Evolutionary conservation across 768 basidiomycete genomes (phyloP), one percentile per base, ranked within the genome.

Genomic region (Amanita pallidorosea): DNA sequence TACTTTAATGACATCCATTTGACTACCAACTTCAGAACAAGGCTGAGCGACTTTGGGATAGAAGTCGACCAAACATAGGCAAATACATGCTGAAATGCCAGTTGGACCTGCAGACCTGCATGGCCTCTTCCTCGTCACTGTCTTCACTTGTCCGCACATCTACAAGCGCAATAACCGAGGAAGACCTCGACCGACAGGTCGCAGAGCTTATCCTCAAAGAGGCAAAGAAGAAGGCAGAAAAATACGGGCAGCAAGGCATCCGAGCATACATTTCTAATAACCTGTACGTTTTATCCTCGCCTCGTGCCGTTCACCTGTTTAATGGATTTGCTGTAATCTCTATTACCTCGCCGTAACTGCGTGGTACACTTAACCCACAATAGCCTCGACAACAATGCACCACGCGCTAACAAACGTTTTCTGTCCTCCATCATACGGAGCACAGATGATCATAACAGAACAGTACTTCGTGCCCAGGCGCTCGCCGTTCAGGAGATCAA

Each of bases 401-500:
- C 90, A 0, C 81, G 77, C 56, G 66, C 94, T 31, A 88, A 89
- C 67, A 89, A 89, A 60, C 85, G 87, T 0, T 89, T 89, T 61
- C 68, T 89, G 22, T 76, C 80, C 0, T 83, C 85, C 18, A 92
- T 99, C 54, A 93, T 99, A 51, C 81, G 84, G 57, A 92, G 80
- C 56, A 96, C 96, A 4, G 94, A 96, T 62, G 94, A 94, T 52
- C 96, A 99, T 61, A 99, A 99, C 65, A 82, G 85, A 66, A 81
- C 86, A 11, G 72, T 99, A 42, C 63, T 89, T 18, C 77, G 77
- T 50, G 76, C 85, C 22, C 87, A 89, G 65, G 83, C 83, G 0
- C 63, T 70, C 11, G 84, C 86, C 31, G 83, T 85, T 2, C 75
- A 85, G 56, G 86, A 88, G 56, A 69, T 81, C n/a, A 83, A 87